phyloP scores from a whole-genome alignment of 2,329 filamentous ascomycete species.

The Colletotrichum sublineola region DNA sequence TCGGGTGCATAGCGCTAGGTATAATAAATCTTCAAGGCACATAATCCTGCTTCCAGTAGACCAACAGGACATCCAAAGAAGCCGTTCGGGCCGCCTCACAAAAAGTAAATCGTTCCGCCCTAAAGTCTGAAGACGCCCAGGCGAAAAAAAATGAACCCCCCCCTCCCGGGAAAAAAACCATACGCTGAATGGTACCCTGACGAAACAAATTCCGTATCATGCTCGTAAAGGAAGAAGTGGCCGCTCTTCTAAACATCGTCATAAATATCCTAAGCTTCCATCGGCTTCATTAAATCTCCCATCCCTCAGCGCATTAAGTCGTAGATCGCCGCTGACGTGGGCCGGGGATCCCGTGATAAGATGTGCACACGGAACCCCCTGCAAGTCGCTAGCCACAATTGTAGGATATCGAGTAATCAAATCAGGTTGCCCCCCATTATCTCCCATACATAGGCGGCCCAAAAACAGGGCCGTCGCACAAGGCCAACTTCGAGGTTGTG shows the following conservation, averaged over 20 bases:
- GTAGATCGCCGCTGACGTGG: constrained; percentile 14
- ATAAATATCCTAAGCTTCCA: constrained; percentile 17
- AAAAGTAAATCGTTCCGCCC: constrained; percentile 13
- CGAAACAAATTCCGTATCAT: constrained; percentile 17
- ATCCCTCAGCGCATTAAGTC: constrained; percentile 29
- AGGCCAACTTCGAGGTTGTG: constrained; percentile 33
- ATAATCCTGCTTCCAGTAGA: constrained; percentile 1
- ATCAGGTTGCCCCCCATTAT: constrained; percentile 16
- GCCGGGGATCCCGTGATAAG: background rate
- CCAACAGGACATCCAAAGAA: constrained; percentile 25
- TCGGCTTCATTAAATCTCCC: constrained; percentile 12
- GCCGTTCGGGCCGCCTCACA: constrained; percentile 23
- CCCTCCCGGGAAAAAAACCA: background rate
- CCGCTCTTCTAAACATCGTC: constrained; percentile 26
- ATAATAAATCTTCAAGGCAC: constrained; percentile 24
- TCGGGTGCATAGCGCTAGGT: constrained; percentile 34
- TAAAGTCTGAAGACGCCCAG: constrained; percentile 22
- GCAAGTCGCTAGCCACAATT: background rate
- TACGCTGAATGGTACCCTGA: constrained; percentile 14
- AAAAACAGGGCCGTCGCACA: constrained; percentile 33
- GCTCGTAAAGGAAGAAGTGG: constrained; percentile 22
- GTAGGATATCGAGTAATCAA: constrained; percentile 26
- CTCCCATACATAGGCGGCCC: constrained; percentile 12
- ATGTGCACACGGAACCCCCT: background rate
- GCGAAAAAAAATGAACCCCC: background rate